Evolutionary conservation across 1,139 yeast genomes (phyloP), one percentile per base, ranked within the genome.

Genomic region (Geotrichum bryndzae): DNA sequence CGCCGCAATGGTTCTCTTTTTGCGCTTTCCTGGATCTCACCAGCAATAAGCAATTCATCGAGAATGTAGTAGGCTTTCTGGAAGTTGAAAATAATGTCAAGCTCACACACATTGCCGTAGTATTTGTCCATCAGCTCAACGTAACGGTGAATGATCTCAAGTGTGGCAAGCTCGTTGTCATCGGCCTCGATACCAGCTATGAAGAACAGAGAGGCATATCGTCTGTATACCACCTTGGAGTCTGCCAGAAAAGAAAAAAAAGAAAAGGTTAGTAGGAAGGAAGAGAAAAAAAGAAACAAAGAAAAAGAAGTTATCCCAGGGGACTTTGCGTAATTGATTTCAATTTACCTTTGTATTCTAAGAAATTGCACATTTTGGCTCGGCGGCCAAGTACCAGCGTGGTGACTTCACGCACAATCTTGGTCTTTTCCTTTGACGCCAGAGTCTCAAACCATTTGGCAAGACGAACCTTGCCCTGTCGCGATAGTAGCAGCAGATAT

Each of bases 71-170:
- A 94, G 0, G 98, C 98, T 73, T 90, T 88, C 69, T 88, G 89
- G 76, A 94, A 94, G 68, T 96, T 96, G 82, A 94, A 94, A 59
- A 94, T 94, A 65, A 94, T 91, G 75, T 92, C 78, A 38, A 76
- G 72, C 72, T 91, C 97, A 76, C 97, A 89, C 25, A 94, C 99
- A 72, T 91, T 94, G n/a, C 97, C 98, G 72, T 90, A 94, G 68
- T 91, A 85, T 70, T 88, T 87, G 78, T 94, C 99, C 96, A 94
- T 90, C 69, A 90, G 91, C 74, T 95, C 99, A 57, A 95, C 99
- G 73, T 87, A 95, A 64, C 98, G 80, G 72, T 95, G 99, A 60
- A 95, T 87, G 38, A 88, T 80, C 70, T 95, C 99, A 64, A 95
- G 79, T 1, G 96, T 85, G 61, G 90, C 76, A 67, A 95, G 80